A percentile compares a stretch with the other conserved stretches of the same genome.
These are phyloP conservation scores for Globisporangium cederbergense DNA, from an alignment of 352 stramenopile genomes.

Conservation along the genomic window DNA sequence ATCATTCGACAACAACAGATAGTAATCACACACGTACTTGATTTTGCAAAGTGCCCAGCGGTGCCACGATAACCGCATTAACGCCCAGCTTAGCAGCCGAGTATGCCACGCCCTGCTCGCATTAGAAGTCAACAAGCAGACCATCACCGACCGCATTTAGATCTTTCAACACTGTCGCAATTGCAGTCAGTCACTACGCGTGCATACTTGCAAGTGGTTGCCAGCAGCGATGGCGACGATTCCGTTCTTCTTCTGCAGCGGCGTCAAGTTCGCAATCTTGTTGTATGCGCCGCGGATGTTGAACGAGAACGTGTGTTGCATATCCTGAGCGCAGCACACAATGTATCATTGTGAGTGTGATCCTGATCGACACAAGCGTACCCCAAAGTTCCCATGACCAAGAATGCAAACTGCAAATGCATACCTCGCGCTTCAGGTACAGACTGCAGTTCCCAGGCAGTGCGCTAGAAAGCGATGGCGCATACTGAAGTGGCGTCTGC, in stretches of 20 bases:
- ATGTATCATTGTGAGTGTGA: too few species aligned
- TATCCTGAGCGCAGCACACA: slow-evolving; percentile 57
- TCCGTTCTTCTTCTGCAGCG: slow-evolving; percentile 69
- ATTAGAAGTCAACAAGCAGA: neutral
- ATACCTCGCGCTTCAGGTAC: slow-evolving; percentile 92
- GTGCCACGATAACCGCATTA: slow-evolving; percentile 96
- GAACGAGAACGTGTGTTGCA: slow-evolving; percentile 98
- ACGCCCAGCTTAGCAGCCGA: slow-evolving; percentile 91
- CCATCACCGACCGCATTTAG: neutral
- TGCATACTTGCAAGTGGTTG: slow-evolving; percentile 94
- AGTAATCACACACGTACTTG: slow-evolving; percentile 45
- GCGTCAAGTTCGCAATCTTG: slow-evolving; percentile 95
- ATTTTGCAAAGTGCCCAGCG: slow-evolving; percentile 92
- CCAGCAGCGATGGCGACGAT: slow-evolving; percentile 84
- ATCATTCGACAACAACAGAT: slow-evolving; percentile 19
- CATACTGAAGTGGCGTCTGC: slow-evolving; percentile 66
- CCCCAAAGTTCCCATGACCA: neutral
- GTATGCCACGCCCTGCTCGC: slow-evolving; percentile 88
- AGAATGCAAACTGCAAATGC: too few species aligned
- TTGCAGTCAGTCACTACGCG: neutral
- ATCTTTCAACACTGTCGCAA: neutral
- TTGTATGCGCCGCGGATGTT: slow-evolving; percentile 98
- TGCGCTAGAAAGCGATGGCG: slow-evolving; percentile 49
- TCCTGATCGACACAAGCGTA: neutral
- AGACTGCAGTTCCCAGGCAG: slow-evolving; percentile 64